Conservation (phyloP, 306 rosid genomes). For the Prunus campanulata region DNA sequence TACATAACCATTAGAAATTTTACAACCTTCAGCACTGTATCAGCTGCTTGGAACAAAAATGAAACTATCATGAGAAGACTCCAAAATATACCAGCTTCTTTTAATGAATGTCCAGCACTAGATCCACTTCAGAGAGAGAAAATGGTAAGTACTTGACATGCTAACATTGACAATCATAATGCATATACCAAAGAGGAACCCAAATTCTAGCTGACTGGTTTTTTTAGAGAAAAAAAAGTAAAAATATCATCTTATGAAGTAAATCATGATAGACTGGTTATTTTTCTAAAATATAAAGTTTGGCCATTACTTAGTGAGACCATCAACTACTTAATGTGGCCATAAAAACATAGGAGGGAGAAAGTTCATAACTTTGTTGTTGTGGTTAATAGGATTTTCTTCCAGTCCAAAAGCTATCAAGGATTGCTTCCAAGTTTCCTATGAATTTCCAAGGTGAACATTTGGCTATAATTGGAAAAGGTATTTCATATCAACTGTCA, state of each 20-base stretch:
- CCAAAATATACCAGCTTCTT: constrained; percentile 86
- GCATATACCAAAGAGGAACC: background rate
- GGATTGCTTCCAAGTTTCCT: background rate
- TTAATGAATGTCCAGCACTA: constrained; percentile 69
- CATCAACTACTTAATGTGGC: background rate
- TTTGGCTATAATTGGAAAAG: background rate
- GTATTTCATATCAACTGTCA: background rate
- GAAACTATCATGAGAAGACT: constrained; percentile 83
- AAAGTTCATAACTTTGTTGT: background rate
- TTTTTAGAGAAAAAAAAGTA: background rate
- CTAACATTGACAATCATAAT: background rate
- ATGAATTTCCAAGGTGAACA: background rate
- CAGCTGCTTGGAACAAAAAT: constrained; percentile 87
- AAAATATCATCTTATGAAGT: background rate
- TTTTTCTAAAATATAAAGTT: background rate
- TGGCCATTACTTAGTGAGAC: background rate
- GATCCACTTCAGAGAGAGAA: constrained; percentile 61
- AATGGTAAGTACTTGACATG: constrained; percentile 12
- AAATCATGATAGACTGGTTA: constrained; percentile 7
- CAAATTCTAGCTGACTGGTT: background rate
- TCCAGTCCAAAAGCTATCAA: background rate
- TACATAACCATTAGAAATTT: constrained; percentile 13
- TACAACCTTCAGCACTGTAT: constrained; percentile 77
- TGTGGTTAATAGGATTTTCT: background rate
- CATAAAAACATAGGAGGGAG: background rate